A percentile compares a stretch with the other conserved stretches of the same genome.
Conservation (phyloP, 2,329 filamentous ascomycete genomes). For the Alternaria ventricosa region DNA sequence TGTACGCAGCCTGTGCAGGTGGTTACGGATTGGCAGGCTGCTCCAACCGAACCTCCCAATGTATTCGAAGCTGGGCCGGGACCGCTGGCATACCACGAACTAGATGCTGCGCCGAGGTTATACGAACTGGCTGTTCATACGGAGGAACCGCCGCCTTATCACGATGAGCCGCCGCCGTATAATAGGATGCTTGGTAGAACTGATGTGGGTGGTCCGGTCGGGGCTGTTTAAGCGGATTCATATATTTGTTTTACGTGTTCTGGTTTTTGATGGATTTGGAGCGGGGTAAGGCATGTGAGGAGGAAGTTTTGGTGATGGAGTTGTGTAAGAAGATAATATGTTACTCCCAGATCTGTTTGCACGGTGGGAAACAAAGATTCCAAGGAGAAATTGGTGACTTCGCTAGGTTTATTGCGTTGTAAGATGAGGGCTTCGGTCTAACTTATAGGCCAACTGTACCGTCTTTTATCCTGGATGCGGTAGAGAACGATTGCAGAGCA, state of each 20-base stretch:
- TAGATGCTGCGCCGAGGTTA: conserved; percentile 9
- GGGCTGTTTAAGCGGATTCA: background rate
- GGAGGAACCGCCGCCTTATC: background rate
- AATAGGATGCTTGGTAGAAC: background rate
- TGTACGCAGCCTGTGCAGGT: conserved; percentile 27
- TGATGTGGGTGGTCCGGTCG: background rate
- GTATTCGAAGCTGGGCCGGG: background rate
- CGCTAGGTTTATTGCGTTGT: background rate
- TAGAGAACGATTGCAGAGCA: background rate
- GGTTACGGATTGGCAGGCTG: conserved; percentile 17
- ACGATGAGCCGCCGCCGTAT: background rate
- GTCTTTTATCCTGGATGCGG: background rate
- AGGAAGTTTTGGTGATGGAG: background rate
- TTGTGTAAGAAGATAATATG: background rate
- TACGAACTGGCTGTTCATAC: background rate
- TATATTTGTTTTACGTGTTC: background rate
- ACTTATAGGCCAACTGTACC: background rate
- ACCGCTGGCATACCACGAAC: conserved; percentile 18
- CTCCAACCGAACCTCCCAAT: background rate
- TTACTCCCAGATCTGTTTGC: background rate
- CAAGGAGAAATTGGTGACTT: background rate
- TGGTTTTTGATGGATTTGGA: background rate
- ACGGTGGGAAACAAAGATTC: background rate
- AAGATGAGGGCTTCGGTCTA: no score
- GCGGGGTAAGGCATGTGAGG: background rate